These are phyloP conservation scores for Seminavis robusta DNA, from an alignment of 108 stramenopile species.

Conservation along the genomic window DNA sequence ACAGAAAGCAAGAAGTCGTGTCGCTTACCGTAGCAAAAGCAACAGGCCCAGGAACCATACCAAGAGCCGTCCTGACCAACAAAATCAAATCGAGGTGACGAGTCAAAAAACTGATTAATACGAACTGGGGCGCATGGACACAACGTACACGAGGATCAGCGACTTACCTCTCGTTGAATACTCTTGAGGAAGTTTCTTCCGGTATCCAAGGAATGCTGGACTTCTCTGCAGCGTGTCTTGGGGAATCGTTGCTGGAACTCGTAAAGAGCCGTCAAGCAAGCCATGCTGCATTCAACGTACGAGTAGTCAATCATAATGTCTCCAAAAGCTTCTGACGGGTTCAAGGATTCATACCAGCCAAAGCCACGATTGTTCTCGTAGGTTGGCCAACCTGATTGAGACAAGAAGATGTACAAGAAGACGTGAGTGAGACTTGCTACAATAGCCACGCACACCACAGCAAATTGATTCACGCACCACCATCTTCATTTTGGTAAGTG, in stretches of 20 bases:
- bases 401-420: too few species aligned
- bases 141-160: too few species aligned
- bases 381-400: constrained; percentile 97
- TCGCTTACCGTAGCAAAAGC: constrained; percentile 76
- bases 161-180: constrained; percentile 93
- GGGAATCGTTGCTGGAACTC: constrained; percentile 87
- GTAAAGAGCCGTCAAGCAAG: constrained; percentile 87
- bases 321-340: constrained; percentile 98
- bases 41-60: constrained; percentile 97
- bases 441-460: background rate
- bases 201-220: constrained; percentile 60
- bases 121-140: too few species aligned
- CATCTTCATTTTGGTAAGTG: constrained; percentile 95
- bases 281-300: constrained; percentile 97
- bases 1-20: too few species aligned
- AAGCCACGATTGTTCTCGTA: constrained; percentile 99
- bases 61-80: constrained; percentile 95
- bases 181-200: constrained; percentile 89
- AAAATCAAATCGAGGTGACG: too few species aligned
- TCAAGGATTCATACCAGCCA: constrained; percentile 95
- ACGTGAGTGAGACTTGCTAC: background rate
- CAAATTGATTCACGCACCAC: constrained; percentile 50
- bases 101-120: too few species aligned
- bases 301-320: constrained; percentile 99
- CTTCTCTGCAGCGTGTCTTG: constrained; percentile 71